Percentiles rank a stretch among this genome's conserved stretches.
Evolutionary conservation across 257 asterid species (phyloP).

Genomic region (Asclepias syriaca): DNA sequence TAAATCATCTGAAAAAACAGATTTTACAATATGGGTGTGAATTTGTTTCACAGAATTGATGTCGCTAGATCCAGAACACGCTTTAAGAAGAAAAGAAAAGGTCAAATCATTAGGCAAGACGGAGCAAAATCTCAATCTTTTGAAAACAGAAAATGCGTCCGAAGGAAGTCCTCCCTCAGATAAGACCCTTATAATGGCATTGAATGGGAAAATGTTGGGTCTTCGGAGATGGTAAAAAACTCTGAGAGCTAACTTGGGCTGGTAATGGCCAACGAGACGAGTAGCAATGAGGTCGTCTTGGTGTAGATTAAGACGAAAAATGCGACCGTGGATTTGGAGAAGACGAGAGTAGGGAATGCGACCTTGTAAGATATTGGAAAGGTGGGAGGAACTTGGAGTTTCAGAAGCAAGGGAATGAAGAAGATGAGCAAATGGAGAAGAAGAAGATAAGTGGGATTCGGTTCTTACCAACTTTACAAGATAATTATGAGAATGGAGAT

Average conservation of each 20-base stretch:
- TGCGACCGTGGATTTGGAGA: slow-evolving; percentile 67
- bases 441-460: background rate
- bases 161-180: slow-evolving; percentile 48
- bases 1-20: slow-evolving; percentile 35
- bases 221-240: slow-evolving; percentile 31
- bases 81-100: slow-evolving; percentile 63
- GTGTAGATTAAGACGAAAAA: slow-evolving; percentile 45
- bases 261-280: slow-evolving; percentile 75
- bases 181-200: slow-evolving; percentile 62
- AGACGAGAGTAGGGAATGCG: slow-evolving; percentile 42
- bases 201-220: slow-evolving; percentile 64
- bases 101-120: slow-evolving; percentile 58
- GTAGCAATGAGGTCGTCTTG: slow-evolving; percentile 68
- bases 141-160: slow-evolving; percentile 35
- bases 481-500: background rate
- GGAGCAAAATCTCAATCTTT: slow-evolving; percentile 21
- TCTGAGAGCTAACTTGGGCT: slow-evolving; percentile 37
- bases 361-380: slow-evolving; percentile 55
- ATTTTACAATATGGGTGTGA: slow-evolving; percentile 47
- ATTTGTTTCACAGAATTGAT: slow-evolving; percentile 34
- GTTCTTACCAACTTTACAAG: background rate
- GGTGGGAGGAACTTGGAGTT: slow-evolving; percentile 15
- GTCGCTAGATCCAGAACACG: slow-evolving; percentile 31
- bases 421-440: slow-evolving; percentile 18
- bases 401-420: slow-evolving; percentile 13